Base-by-base conservation (phyloP, 176 grass and related monocot genomes). In the Dendrocalamus sinicus region DNA sequence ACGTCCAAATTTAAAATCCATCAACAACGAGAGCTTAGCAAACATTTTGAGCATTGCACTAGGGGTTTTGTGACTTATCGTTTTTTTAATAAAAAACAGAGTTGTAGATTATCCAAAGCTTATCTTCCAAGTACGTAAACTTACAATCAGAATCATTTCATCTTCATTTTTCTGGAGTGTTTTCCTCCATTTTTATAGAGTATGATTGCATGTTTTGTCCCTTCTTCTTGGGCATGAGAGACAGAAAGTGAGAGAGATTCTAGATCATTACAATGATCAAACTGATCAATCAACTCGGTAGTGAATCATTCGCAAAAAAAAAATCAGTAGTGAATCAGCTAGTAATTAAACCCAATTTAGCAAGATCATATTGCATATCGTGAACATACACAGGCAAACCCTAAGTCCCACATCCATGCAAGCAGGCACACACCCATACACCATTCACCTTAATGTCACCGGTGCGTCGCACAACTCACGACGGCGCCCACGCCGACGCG, bases 401-500 rank as follows among this genome's bases (percentile, higher is more conserved):
- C 81, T 91, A 88, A 81, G 75, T 73, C 45, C 54, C 85, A 88
- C 54, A 46, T 71, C 50, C 60, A 80, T 70, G 81, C 68, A 70
- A 61, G 44, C 73, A 57, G 8, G 79, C 46, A n/a, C 8, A 32
- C 73, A 71, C 14, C 54, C 58, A 78, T 44, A 51, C 17, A 22
- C 23, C 67, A 80, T 85, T 87, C 61, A 91, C 89, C 85, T 86
- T 76, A 66, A 16, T 66, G 50, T 53, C 10, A 59, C 35, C 14
- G 13, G 65, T 47, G 69, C 20, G 19, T 55, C 71, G 54, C 60
- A 9, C 41, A 12, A 47, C 87, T 78, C 78, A 89, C 69, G 88
- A 93, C 28, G 94, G 94, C 60, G 83, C 79, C 97, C 97, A 99
- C 5, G 92, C 94, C 3, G 92, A 91, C 3, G 92, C 92, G 78